Evolutionary conservation across 257 asterid species (phyloP).

Genomic region (Jacaranda copaia): DNA sequence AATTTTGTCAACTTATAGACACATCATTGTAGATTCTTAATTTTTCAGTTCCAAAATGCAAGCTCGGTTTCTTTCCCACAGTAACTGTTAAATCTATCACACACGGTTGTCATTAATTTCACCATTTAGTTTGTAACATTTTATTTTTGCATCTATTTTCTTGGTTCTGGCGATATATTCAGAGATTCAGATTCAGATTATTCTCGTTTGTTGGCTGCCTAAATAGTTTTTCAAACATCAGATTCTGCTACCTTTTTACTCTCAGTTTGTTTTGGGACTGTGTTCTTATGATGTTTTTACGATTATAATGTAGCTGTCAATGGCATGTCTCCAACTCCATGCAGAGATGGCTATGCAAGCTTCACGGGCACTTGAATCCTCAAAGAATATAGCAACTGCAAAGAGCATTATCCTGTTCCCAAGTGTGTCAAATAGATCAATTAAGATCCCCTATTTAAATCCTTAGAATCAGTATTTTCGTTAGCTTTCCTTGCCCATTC

Average conservation of each 20-base stretch:
- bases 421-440: constrained; percentile 44
- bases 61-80: not conserved
- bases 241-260: not conserved
- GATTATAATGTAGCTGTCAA: constrained; percentile 71
- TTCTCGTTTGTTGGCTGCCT: not conserved
- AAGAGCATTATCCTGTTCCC: constrained; percentile 56
- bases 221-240: constrained; percentile 2
- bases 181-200: not conserved
- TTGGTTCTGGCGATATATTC: no score
- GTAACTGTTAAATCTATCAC: not conserved
- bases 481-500: constrained; percentile 22
- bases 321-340: constrained; percentile 90
- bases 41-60: not conserved
- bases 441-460: constrained; percentile 61
- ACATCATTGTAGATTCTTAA: not conserved
- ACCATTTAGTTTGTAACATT: not conserved
- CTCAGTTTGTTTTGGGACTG: not conserved
- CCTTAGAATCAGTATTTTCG: constrained; percentile 5
- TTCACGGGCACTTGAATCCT: constrained; percentile 76
- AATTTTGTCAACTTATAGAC: no score
- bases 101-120: not conserved
- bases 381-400: constrained; percentile 39
- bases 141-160: not conserved
- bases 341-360: constrained; percentile 92
- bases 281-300: not conserved